Base-by-base conservation (phyloP, 2,329 filamentous ascomycete species). In the Fusarium pininemorale region DNA sequence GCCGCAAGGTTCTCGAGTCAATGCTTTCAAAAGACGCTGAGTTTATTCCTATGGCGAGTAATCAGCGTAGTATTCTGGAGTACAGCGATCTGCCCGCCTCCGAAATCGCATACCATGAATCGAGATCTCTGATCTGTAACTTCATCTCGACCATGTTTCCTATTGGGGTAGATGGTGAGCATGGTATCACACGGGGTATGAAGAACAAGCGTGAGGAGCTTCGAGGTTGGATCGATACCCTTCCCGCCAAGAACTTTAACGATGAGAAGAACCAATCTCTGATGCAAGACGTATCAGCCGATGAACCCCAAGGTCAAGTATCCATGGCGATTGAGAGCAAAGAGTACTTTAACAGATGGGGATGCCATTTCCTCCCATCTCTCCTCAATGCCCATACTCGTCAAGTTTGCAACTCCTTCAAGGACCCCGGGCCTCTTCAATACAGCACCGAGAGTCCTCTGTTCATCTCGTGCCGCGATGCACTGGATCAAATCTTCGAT, bases 391-490 rank as follows among this genome's bases (percentile, higher is more conserved):
- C 89, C 0, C 88, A 92, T 73, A 82, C 83, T 3, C 83, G 85
- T 30, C 90, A 91, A 78, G 80, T 87, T 15, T 90, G 89, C 82
- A 90, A 90, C 77, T 87, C 87, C 1, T 91, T 91, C 85, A 90
- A 90, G 75, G 90, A 91, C 67, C 82, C 86, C 0, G 90, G 90
- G 0, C 88, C 89, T 8, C 83, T 88, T 12, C 82, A 85, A 70
- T 91, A 91, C 73, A 85, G 88, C 22, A 74, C 75, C 1, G 77
- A 84, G 3, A 89, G 87, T 58, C 83, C 85, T 1, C 81, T 91
- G 7, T 91, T 92, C 76, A 77, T 80, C 20, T 72, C 79, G 11
- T 90, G 87, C 75, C 82, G 88, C 14, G 83, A 88, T 54, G 74
- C 79, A 3, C 84, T 91, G 0, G 86, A 90, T 63, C 73, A 73